Evolutionary conservation across 2,329 filamentous ascomycete species (phyloP).

Genomic region (Davidsoniella eucalypti): DNA sequence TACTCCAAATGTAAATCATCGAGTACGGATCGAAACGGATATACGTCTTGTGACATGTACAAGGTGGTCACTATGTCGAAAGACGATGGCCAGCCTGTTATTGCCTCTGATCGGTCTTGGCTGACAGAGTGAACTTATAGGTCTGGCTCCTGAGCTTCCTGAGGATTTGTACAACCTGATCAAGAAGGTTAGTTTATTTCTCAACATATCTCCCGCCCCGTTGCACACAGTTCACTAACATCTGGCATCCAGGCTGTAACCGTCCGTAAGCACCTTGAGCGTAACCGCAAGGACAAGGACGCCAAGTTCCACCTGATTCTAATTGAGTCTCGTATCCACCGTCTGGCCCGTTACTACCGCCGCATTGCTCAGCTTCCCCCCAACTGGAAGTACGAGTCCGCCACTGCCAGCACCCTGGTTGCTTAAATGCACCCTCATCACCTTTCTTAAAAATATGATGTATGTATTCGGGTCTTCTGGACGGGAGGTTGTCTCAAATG

Average conservation of each 20-base stretch:
- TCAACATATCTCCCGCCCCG: background rate
- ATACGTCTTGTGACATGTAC: conserved; percentile 9
- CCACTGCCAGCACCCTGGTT: conserved; percentile 87
- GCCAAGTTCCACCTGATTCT: conserved; percentile 99
- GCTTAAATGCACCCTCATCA: conserved; percentile 40
- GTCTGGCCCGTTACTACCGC: conserved; percentile 99
- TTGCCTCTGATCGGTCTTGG: conserved; percentile 82
- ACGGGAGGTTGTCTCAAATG: conserved; percentile 9
- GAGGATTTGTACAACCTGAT: conserved; percentile 99
- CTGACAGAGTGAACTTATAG: conserved; percentile 87
- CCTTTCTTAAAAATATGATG: conserved; percentile 8
- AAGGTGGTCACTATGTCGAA: conserved; percentile 11
- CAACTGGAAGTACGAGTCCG: conserved; percentile 98
- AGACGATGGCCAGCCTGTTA: conserved; percentile 11
- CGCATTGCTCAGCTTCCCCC: conserved; percentile 70
- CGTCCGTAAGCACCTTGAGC: conserved; percentile 99
- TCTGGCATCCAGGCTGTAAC: conserved; percentile 56
- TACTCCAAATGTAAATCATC: conserved; percentile 17
- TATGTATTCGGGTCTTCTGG: conserved; percentile 8
- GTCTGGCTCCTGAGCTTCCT: conserved; percentile 94
- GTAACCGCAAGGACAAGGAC: conserved; percentile 99
- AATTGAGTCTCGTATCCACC: conserved; percentile 99
- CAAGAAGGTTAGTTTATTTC: conserved; percentile 65
- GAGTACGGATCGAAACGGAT: conserved; percentile 11
- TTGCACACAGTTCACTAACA: background rate